A percentile compares a stretch with the other conserved stretches of the same genome.
These are phyloP conservation scores for Bimuria novae-zelandiae DNA, from an alignment of 2,329 filamentous ascomycete species.

Conservation along the genomic window DNA sequence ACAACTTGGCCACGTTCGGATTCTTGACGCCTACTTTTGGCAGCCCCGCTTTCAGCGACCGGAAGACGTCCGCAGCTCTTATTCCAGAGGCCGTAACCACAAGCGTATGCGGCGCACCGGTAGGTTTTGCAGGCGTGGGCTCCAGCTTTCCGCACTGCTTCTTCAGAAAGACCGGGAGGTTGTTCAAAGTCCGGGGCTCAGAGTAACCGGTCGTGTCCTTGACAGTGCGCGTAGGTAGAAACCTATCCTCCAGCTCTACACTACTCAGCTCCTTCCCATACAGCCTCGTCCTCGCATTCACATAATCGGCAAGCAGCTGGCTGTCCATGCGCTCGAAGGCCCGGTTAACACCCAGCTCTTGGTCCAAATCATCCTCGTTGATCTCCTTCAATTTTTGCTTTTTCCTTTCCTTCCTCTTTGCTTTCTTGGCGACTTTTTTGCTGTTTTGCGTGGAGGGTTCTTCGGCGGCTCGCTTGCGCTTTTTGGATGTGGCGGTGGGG, in stretches of 20 bases:
- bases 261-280: constrained; percentile 81
- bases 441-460: constrained; percentile 35
- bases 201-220: constrained; percentile 78
- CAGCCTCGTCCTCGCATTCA: constrained; percentile 76
- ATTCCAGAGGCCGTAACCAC: constrained; percentile 85
- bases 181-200: constrained; percentile 68
- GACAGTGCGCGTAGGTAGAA: constrained; percentile 75
- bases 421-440: constrained; percentile 44
- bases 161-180: constrained; percentile 80
- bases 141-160: constrained; percentile 64
- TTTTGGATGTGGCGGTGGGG: constrained; percentile 36
- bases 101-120: constrained; percentile 73
- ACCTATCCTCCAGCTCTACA: constrained; percentile 82
- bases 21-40: constrained; percentile 60
- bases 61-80: constrained; percentile 81
- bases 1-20: constrained; percentile 82
- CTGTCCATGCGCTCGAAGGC: constrained; percentile 83
- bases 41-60: constrained; percentile 70
- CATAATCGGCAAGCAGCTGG: constrained; percentile 80
- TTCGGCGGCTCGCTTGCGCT: constrained; percentile 49
- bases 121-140: constrained; percentile 65
- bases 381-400: constrained; percentile 61
- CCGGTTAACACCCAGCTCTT: constrained; percentile 68
- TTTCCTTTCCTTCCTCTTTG: constrained; percentile 60
- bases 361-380: constrained; percentile 62